Base-by-base conservation (phyloP, 2,329 filamentous ascomycete genomes). In the Penicillium concentricum region DNA sequence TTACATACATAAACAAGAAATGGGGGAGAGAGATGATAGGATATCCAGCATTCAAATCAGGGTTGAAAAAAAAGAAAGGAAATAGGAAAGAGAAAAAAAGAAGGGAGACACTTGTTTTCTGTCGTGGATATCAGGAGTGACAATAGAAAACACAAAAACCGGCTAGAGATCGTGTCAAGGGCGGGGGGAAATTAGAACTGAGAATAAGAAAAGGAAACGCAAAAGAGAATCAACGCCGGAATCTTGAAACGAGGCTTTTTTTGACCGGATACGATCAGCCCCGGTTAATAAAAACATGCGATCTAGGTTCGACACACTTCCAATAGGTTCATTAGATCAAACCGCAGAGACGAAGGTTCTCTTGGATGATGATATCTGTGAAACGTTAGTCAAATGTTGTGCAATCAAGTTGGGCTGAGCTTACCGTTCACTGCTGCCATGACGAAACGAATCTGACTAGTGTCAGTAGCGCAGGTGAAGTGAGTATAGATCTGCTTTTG, bases 401-500 rank as follows among this genome's bases (percentile, higher is more conserved):
- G n/a, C 22, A 9, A 2, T 5, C 10, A 28, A 3, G 16, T 4
- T 13, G 18, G 26, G 5, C 30, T 20, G 4, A 35, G 44, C 87
- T 71, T 84, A 96, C 92, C 92, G 80, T 99, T 99, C 72, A 99
- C 94, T 67, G 94, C 94, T 61, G 93, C 92, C 94, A 99, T 99
- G 79, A 99, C 94, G 82, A 99, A 97, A 73, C 94, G 88, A 70
- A 99, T 99, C 78, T 99, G 94, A 71, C 94, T 97, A 32, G 94
- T 99, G 74, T 99, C 94, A 47, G 94, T 99, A 60, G 94, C 94
- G 76, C 94, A 97, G 49, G 94, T 99, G 80, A 99, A 99, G 79
- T 97, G 94, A 58, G 94, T 99, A 83, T 99, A 99, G 76, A 99
- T 97, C 78, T 99, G 94, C 84, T 99, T 99, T 54, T 92, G 96